These are phyloP conservation scores for Curvularia spicifera DNA, from an alignment of 2,329 filamentous ascomycete genomes.

Conservation along the genomic window DNA sequence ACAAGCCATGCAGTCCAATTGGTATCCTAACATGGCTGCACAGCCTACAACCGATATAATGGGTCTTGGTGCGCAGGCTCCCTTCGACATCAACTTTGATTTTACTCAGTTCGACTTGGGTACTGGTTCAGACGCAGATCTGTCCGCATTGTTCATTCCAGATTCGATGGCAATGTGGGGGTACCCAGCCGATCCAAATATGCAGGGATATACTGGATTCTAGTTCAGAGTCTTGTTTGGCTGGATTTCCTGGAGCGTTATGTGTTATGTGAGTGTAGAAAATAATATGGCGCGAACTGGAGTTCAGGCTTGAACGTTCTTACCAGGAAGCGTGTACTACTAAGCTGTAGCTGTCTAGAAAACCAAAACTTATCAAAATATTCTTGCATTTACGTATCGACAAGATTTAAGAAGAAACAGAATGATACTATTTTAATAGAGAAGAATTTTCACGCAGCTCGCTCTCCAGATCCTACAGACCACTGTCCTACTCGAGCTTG, in stretches of 20 bases:
- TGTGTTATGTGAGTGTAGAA: neutral
- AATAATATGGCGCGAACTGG: neutral
- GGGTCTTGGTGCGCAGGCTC: slow-evolving; percentile 33
- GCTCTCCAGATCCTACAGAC: neutral
- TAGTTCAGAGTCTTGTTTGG: neutral
- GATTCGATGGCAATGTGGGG: slow-evolving; percentile 44
- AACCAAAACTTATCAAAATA: neutral
- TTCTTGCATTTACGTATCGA: neutral
- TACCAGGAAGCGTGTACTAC: neutral
- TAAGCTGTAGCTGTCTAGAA: neutral
- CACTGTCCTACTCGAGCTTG: slow-evolving; percentile 25
- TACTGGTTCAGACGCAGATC: slow-evolving; percentile 45
- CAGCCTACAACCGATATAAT: slow-evolving; percentile 33
- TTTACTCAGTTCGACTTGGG: slow-evolving; percentile 48
- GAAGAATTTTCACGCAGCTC: neutral
- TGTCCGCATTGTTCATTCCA: slow-evolving; percentile 47
- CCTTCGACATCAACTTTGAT: slow-evolving; percentile 46
- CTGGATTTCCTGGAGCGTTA: neutral
- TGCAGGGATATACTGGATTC: slow-evolving; percentile 26
- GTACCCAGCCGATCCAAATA: slow-evolving; percentile 25
- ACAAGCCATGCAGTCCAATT: slow-evolving; percentile 33
- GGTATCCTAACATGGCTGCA: slow-evolving; percentile 36
- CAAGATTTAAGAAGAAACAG: neutral
- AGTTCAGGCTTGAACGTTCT: neutral
- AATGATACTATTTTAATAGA: neutral